These are phyloP conservation scores for Ceratobasidium sp. DNA, from an alignment of 1,284 basidiomycete species.

Conservation along the genomic window DNA sequence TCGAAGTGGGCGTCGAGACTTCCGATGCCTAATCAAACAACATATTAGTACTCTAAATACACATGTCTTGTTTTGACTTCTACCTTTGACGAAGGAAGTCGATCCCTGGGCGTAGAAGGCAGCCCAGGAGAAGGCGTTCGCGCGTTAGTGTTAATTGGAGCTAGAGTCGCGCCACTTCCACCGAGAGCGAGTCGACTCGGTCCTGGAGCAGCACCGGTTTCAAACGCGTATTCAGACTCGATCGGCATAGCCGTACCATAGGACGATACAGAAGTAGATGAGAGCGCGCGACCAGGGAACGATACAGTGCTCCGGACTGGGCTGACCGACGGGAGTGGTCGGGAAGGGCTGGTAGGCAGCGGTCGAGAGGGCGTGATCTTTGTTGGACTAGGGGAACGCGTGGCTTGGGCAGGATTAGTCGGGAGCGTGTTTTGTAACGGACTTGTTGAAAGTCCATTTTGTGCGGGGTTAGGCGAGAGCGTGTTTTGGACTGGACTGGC, in stretches of 20 bases:
- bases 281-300: neutral
- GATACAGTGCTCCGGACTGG: neutral
- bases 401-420: too few relatives aligned
- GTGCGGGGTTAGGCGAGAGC: neutral
- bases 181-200: constrained; percentile 28
- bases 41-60: neutral
- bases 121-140: neutral
- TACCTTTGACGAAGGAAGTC: constrained; percentile 22
- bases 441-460: too few relatives aligned
- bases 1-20: constrained; percentile 14
- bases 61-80: neutral
- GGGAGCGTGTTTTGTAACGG: too few relatives aligned
- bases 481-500: neutral
- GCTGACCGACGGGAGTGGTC: neutral
- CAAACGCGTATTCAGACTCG: constrained; percentile 26
- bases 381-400: too few relatives aligned
- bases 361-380: too few relatives aligned
- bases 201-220: neutral
- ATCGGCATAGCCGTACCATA: constrained; percentile 34
- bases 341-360: too few relatives aligned
- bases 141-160: constrained; percentile 28
- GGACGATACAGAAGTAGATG: constrained; percentile 25
- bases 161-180: neutral
- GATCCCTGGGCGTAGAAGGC: constrained; percentile 19
- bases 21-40: neutral